A percentile compares a stretch with the other conserved stretches of the same genome.
phyloP scores from a whole-genome alignment of 2,329 filamentous ascomycete species.

The Graphiopsis chlorocephala region DNA sequence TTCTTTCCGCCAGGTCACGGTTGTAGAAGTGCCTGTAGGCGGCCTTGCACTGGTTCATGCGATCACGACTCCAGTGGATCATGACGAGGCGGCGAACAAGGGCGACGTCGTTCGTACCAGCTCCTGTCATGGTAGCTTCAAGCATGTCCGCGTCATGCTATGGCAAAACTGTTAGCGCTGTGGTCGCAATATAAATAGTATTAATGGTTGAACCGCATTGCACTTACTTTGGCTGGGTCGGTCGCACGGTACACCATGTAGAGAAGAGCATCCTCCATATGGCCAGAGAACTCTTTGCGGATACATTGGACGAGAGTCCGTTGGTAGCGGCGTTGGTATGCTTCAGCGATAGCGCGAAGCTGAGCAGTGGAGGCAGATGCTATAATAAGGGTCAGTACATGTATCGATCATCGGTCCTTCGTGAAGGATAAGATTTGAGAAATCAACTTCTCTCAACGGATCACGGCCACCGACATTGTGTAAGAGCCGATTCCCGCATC shows the following conservation, averaged over 20 bases:
- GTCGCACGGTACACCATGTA: conserved; percentile 73
- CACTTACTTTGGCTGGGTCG: conserved; percentile 62
- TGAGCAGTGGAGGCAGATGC: conserved; percentile 73
- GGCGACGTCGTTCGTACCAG: conserved; percentile 81
- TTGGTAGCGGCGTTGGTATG: conserved; percentile 72
- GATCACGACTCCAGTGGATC: conserved; percentile 75
- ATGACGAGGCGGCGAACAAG: conserved; percentile 76
- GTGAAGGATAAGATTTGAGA: not conserved
- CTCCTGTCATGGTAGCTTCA: conserved; percentile 82
- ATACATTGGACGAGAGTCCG: conserved; percentile 70
- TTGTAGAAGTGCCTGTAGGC: conserved; percentile 73
- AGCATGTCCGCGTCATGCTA: conserved; percentile 72
- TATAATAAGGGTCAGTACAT: not conserved
- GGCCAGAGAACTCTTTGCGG: conserved; percentile 79
- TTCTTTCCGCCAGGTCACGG: conserved; percentile 64
- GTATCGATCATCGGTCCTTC: not conserved
- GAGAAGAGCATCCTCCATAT: conserved; percentile 83
- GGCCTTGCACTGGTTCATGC: conserved; percentile 72
- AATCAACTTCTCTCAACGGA: not conserved
- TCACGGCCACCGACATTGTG: not conserved
- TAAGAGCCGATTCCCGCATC: not conserved
- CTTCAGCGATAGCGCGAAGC: conserved; percentile 73
- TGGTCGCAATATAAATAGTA: not conserved
- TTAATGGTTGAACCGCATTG: not conserved
- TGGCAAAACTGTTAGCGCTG: not conserved